phyloP scores from a whole-genome alignment of 768 basidiomycete species.

The Naganishia kalamii region DNA sequence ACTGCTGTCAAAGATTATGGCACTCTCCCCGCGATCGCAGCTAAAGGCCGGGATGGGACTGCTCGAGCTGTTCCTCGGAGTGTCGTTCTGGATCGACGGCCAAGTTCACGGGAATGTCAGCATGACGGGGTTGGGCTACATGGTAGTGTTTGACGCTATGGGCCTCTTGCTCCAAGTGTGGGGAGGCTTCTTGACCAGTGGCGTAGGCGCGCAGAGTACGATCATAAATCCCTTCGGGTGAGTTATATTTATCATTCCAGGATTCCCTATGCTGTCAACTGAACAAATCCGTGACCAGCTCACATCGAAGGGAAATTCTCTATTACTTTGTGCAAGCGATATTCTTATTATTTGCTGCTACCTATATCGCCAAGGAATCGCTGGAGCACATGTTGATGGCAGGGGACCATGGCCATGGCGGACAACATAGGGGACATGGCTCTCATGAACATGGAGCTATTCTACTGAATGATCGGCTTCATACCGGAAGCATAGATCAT shows the following conservation, averaged over 20 bases:
- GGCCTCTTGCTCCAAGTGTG: conserved; percentile 59
- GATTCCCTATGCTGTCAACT: neutral
- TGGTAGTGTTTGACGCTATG: conserved; percentile 89
- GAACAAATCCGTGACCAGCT: neutral
- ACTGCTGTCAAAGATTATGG: conserved; percentile 25
- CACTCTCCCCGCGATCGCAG: conserved; percentile 29
- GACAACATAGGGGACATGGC: conserved; percentile 54
- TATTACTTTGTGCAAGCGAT: conserved; percentile 81
- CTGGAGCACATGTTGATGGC: conserved; percentile 77
- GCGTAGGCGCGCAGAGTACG: conserved; percentile 36
- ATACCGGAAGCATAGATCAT: neutral
- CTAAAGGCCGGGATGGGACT: conserved; percentile 35
- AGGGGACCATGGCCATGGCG: conserved; percentile 50
- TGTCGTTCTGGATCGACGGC: conserved; percentile 72
- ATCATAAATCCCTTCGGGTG: conserved; percentile 59
- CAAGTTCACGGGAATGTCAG: conserved; percentile 81
- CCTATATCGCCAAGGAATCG: conserved; percentile 96
- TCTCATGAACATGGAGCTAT: conserved; percentile 45
- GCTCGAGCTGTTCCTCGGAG: conserved; percentile 49
- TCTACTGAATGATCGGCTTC: neutral
- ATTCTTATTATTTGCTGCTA: conserved; percentile 85
- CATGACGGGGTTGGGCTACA: conserved; percentile 87
- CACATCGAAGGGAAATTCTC: conserved; percentile 41
- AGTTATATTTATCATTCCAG: conserved; percentile 44
- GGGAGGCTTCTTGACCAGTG: conserved; percentile 24